Evolutionary conservation across 345 rosid genomes (phyloP).

Genomic region (Aegle marmelos): DNA sequence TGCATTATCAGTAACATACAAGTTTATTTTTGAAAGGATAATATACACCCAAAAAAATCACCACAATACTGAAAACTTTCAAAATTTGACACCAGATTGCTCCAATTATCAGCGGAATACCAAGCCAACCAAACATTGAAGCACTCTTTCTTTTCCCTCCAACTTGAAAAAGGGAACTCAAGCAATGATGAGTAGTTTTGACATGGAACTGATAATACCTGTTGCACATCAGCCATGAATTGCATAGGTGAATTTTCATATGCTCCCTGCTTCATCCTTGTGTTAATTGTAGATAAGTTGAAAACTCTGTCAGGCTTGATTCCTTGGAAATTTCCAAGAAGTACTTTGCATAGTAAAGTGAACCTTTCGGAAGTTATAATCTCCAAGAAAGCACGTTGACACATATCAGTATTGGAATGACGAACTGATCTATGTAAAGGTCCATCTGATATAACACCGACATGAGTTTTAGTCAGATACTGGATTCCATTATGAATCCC

Average conservation of each 20-base stretch:
- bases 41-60: background rate
- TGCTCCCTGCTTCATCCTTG: conserved; percentile 73
- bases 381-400: conserved; percentile 59
- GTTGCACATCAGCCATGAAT: conserved; percentile 58
- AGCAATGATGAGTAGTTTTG: background rate
- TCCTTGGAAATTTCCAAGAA: conserved; percentile 70
- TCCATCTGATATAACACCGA: conserved; percentile 35
- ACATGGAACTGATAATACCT: conserved; percentile 41
- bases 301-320: conserved; percentile 49
- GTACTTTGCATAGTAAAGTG: conserved; percentile 62
- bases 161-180: conserved; percentile 1
- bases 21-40: background rate
- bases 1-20: background rate
- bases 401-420: conserved; percentile 45
- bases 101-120: background rate
- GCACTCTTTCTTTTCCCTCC: background rate
- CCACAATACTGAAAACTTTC: background rate
- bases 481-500: conserved; percentile 37
- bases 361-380: conserved; percentile 72
- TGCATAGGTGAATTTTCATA: conserved; percentile 66
- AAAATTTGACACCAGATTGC: background rate
- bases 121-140: background rate
- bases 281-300: conserved; percentile 50
- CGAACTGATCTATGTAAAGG: conserved; percentile 29
- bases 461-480: conserved; percentile 26